Base-by-base conservation (phyloP, 2,329 filamentous ascomycete species). In the Ascochyta rabiei region DNA sequence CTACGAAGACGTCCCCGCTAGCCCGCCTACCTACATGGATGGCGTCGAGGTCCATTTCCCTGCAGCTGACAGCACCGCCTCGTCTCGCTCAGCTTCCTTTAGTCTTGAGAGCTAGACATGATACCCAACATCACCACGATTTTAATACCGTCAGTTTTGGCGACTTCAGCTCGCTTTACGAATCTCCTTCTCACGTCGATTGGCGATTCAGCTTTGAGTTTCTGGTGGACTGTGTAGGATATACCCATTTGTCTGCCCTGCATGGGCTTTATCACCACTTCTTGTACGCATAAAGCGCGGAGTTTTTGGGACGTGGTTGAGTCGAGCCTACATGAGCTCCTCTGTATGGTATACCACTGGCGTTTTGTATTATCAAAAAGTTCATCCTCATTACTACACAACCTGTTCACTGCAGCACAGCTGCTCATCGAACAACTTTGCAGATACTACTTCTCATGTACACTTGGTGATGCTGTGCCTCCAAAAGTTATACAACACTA, bases 1-100 rank as follows among this genome's bases (percentile, higher is more conserved):
- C 63, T 99, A 99, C 77, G 89, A 95, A 75, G 91, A 98, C 71
- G 92, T 98, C 37, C 93, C 93, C 0, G 88, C 86, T 2, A 91
- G 89, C 67, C 93, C 93, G 43, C 93, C 93, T 8, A 76, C 76
- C 39, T 82, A 81, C 62, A 60, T 72, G 26, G 63, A 63, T 30
- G 69, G 73, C 15, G 68, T 61, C 58, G 66, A 69, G 21, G 56
- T 62, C 13, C 60, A 63, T 21, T 57, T 54, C 6, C 63, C 71
- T 8, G 12, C 31, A 31, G 60, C 41, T 38, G 48, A 23, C 28
- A 64, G 56, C 48, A 84, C 71, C 89, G 39, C 50, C 7, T 34
- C 46, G 7, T 67, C 66, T n/a, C 64, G 66, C 37, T 68, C 64
- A 34, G 59, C 50, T 24, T 67, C 64, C 33, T 67, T 68, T 49